phyloP scores from a whole-genome alignment of 495 filamentous ascomycete species.

The Aspergillus homomorphus region DNA sequence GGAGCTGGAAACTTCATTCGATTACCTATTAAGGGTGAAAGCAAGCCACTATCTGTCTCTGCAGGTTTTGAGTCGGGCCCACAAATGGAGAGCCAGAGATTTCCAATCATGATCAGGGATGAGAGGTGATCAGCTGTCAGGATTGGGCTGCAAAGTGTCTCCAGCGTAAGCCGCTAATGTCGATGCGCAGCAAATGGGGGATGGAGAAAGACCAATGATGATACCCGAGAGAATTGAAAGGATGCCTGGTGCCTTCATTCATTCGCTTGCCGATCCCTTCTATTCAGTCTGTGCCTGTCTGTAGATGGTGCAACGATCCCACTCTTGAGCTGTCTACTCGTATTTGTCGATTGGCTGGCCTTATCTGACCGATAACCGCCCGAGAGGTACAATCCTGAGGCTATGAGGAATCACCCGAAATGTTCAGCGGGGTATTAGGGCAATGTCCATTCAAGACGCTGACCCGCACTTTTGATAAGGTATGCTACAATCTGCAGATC shows the following conservation, averaged over 20 bases:
- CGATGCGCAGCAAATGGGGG: not conserved
- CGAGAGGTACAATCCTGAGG: not conserved
- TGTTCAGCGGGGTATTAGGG: not conserved
- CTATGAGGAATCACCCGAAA: not conserved
- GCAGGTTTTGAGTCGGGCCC: not conserved
- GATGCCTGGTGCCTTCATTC: not conserved
- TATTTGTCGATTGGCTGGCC: not conserved
- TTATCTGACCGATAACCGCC: not conserved
- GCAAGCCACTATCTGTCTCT: not conserved
- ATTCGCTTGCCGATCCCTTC: not conserved
- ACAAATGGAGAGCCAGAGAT: slow-evolving; percentile 11
- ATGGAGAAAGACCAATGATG: not conserved
- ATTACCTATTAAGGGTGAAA: not conserved
- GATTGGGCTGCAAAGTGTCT: not conserved
- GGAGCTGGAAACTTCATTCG: not conserved
- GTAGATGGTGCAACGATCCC: not conserved
- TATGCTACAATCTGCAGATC: not conserved
- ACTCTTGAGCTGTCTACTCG: not conserved
- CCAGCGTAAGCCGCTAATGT: not conserved
- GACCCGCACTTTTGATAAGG: not conserved
- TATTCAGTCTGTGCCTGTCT: not conserved
- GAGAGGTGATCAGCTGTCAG: slow-evolving; percentile 4
- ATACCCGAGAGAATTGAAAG: too few relatives aligned
- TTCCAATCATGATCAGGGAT: not conserved
- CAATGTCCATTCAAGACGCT: not conserved